Conservation (phyloP, 1,284 basidiomycete species). For the Neonothopanus nambi region DNA sequence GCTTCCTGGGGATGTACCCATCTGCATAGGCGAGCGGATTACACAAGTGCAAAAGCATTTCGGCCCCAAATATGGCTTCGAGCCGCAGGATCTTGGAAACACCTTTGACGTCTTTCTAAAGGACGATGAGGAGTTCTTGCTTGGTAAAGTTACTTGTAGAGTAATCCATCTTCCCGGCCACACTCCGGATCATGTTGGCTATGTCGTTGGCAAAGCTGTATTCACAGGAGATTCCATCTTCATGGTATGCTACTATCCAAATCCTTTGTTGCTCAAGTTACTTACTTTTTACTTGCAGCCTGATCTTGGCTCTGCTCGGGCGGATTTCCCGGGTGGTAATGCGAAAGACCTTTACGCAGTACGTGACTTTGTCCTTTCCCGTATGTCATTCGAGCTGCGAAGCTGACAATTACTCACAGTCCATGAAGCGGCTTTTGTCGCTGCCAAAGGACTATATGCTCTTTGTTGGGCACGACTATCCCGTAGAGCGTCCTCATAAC, state of each 20-base stretch:
- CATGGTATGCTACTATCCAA: no score
- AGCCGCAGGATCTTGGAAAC: slow-evolving; percentile 25
- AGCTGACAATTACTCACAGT: slow-evolving; percentile 24
- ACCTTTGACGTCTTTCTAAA: slow-evolving; percentile 38
- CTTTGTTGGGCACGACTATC: slow-evolving; percentile 45
- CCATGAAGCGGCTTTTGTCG: slow-evolving; percentile 38
- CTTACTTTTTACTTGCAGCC: slow-evolving; percentile 25
- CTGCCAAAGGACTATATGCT: slow-evolving; percentile 37
- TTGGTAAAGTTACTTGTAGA: slow-evolving; percentile 32
- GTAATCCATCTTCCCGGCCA: slow-evolving; percentile 40
- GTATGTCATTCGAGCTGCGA: slow-evolving; percentile 4
- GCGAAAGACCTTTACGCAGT: slow-evolving; percentile 36
- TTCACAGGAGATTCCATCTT: slow-evolving; percentile 46
- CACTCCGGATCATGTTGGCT: slow-evolving; percentile 40
- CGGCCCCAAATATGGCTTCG: slow-evolving; percentile 35
- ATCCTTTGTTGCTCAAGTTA: slow-evolving; percentile 12
- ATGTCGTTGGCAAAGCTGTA: slow-evolving; percentile 37
- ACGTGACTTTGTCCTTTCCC: slow-evolving; percentile 11
- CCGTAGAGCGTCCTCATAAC: slow-evolving; percentile 26
- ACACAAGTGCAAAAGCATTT: slow-evolving; percentile 37
- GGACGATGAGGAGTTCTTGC: slow-evolving; percentile 37
- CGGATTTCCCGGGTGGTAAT: slow-evolving; percentile 42
- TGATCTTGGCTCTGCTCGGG: slow-evolving; percentile 41
- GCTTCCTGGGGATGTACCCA: slow-evolving; percentile 29
- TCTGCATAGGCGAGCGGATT: slow-evolving; percentile 41